Base-by-base conservation (phyloP, 192 early-diverging fungal species). In the Rhizoclosmatium globosum region DNA sequence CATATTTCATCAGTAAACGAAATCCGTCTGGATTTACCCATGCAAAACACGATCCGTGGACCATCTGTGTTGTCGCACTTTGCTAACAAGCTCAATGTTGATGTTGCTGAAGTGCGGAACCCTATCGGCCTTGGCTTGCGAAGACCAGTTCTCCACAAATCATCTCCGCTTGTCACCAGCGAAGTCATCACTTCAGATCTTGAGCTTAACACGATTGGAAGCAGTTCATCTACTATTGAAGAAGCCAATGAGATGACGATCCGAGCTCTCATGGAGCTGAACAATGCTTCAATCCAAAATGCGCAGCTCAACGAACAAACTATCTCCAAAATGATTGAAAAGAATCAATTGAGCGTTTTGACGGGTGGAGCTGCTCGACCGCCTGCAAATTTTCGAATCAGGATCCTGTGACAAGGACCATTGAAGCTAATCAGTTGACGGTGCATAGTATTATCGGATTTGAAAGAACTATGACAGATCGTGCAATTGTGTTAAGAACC, bases 401-500 rank as follows among this genome's bases (percentile, higher is more conserved):
- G 65, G 84, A 89, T 60, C 83, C 91, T 21, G 90, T 87, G 9
- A 71, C 89, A 0, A 68, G 79, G 56, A 92, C 91, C n/a, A 89
- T 93, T 45, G 90, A 93, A 73, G 87, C 85, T 42, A 93, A 93
- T 76, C 91, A 93, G 73, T 68, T 93, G 56, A 93, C 92, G 4
- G 91, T 93, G 39, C 92, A 93, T 79, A 87, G 89, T 70, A 43
- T 90, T 70, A 81, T 85, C 57, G 84, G 80, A 13, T 86, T 88
- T 60, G 90, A 91, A 38, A 80, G 78, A 45, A 73, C 76, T 7
- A 68, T 72, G 41, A 68, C 68, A 3, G 82, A 79, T 57, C 15
- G 78, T 15, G 80, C 71, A 19, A 83, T 71, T 67, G 57, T 66
- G 3, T 45, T 72, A 66, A 56, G 78, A 46, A 47, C 77, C 21